Percentiles rank a stretch among this genome's conserved stretches.
Conservation (phyloP, 2,329 filamentous ascomycete genomes). For the Myriosclerotinia scirpicola region DNA sequence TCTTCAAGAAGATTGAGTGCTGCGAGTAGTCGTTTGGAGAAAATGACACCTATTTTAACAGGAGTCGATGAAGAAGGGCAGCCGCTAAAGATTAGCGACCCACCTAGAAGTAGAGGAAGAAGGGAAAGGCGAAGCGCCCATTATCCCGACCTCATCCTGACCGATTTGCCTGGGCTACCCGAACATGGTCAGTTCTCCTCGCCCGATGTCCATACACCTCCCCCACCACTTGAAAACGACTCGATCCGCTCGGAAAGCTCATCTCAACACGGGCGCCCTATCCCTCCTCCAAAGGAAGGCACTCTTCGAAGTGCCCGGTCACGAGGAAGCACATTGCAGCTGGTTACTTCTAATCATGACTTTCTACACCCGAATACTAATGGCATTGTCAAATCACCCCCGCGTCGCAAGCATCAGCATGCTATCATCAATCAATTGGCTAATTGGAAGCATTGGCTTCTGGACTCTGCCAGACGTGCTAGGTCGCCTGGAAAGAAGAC, state of each 20-base stretch:
- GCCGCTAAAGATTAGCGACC: slow-evolving; percentile 47
- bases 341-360: slow-evolving; percentile 69
- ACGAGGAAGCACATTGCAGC: slow-evolving; percentile 80
- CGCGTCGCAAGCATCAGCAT: slow-evolving; percentile 57
- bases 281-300: slow-evolving; percentile 84
- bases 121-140: slow-evolving; percentile 73
- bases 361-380: slow-evolving; percentile 53
- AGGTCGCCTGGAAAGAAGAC: slow-evolving; percentile 51
- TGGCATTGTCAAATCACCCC: slow-evolving; percentile 34
- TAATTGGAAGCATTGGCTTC: slow-evolving; percentile 70
- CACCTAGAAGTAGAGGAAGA: slow-evolving; percentile 71
- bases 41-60: slow-evolving; percentile 72
- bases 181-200: slow-evolving; percentile 50
- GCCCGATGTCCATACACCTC: slow-evolving; percentile 49
- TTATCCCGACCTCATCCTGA: slow-evolving; percentile 60
- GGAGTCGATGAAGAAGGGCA: slow-evolving; percentile 77
- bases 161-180: slow-evolving; percentile 75
- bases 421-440: slow-evolving; percentile 66
- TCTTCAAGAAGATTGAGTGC: slow-evolving; percentile 80
- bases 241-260: slow-evolving; percentile 74
- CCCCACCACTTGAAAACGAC: slow-evolving; percentile 77
- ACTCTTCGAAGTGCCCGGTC: slow-evolving; percentile 66
- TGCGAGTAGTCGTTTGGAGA: slow-evolving; percentile 82
- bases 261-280: slow-evolving; percentile 70
- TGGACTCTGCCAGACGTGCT: slow-evolving; percentile 64